Evolutionary conservation across 257 asterid species (phyloP), one percentile per base, ranked within the genome.

Genomic region (Ocimum tenuiflorum): DNA sequence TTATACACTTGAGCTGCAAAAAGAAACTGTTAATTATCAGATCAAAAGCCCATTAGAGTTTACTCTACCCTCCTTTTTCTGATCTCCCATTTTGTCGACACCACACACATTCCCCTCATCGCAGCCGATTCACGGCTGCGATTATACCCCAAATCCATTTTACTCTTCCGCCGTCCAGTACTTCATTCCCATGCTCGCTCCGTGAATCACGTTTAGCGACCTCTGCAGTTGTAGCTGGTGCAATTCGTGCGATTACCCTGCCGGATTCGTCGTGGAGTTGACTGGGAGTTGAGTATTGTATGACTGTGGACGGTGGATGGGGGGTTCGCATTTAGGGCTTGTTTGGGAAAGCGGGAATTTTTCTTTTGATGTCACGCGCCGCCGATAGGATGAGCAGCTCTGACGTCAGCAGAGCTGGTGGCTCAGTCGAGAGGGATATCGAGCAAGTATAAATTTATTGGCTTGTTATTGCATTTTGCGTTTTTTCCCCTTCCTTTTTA

Each of bases 391-490:
- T 86, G 96, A 83, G 78, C 46, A 74, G 73, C 78, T 73, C 91
- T 52, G 96, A 88, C 73, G 86, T 62, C 42, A 69, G 72, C 63
- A 75, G 91, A 69, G 72, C 79, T 79, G 91, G 84, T 71, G 94
- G 89, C 48, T 65, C 84, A 24, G 88, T 79, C 60, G 96, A 86
- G 80, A 88, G 96, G 75, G 96, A 88, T 76, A 82, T 84, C 27
- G 96, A 88, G 57, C 96, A 86, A 90, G 96, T 75, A 70, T 22
- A 48, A 13, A 17, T 38, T 61, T 36, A 18, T 43, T 59, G 57
- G 39, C 36, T 23, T 64, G n/a, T 64, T 60, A 0, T 45, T 42
- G 15, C 13, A 15, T 27, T 41, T 48, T 6, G 20, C 0, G 52
- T 6, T 23, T 50, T 55, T 14, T 13, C 31, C 58, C 49, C 23